Evolutionary conservation across 2,329 filamentous ascomycete species (phyloP), one percentile per base, ranked within the genome.

Genomic region (Emmonsiellopsis sp.): DNA sequence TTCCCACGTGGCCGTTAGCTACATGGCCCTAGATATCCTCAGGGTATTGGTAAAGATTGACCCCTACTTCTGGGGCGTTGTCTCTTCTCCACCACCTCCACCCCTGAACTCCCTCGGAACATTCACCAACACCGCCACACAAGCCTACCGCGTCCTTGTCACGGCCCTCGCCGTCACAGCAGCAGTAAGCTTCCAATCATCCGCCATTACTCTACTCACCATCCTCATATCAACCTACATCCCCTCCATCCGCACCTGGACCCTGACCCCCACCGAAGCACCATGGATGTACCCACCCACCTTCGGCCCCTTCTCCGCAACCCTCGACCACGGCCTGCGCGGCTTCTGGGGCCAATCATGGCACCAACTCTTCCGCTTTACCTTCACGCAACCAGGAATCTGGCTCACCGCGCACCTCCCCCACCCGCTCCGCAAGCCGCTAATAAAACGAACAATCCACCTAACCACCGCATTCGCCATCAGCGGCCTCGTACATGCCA

Each of bases 321-420:
- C 71, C 5, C 53, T 72, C 9, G 81, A 89, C 57, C 76, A 81
- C 55, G 91, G 92, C 0, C 74, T 96, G 1, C 78, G 80, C 0
- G 91, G 90, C 0, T 86, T 85, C 70, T 97, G 92, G 92, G 84
- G 87, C 44, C 77, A 76, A 20, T 92, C 83, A 78, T 96, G 92
- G 92, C 92, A 97, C 68, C 91, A 96, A 70, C 84, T 85, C 2
- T 94, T 95, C 71, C 85, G 90, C 0, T 79, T 83, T 53, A 82
- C 81, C 59, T 66, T 56, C 51, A 56, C 41, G 69, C 63, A 58
- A 26, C 67, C 59, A 26, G 76, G 15, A 65, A 74, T 59, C 48
- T 82, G 55, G 60, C 58, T 57, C 58, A 65, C 59, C 61, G 69
- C 51, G 61, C 67, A 32, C n/a, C 56, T 54, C 10, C 61, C 51